Base-by-base conservation (phyloP, 306 rosid species). In the Dryas alaskensis region DNA sequence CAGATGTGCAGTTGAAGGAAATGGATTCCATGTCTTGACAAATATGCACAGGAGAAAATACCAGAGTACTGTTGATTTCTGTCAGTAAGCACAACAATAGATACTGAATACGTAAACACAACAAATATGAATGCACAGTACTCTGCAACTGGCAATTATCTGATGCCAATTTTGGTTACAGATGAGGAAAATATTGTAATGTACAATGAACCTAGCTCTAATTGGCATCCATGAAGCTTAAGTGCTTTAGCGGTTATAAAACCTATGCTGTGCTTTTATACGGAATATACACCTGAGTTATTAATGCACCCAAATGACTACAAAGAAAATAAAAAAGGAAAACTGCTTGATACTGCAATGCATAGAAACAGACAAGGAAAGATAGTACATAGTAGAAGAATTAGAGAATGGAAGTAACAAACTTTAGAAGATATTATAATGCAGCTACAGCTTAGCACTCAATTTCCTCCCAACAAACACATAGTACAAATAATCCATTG, bases 401-500 rank as follows among this genome's bases (percentile, higher is more conserved):
- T 4, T 8, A 5, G 39, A 25, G 31, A 22, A n/a, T 49, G 61
- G 55, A 44, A 40, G 22, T 61, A 44, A 67, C 17, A 31, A 12
- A 11, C 2, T 10, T 25, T 25, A 58, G 40, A 25, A 25, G 63
- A 27, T 25, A 4, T 4, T 14, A 40, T 58, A 25, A 60, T 27
- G n/a, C 65, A 60, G 43, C 44, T 31, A 3, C 3, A 3, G 4
- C 37, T 31, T 11, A 54, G 55, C 55, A 14, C 22, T 16, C 40
- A 31, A 27, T 31, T 31, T 31, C 37, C 63, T 17, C 63, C 63
- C 14, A 58, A 4, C 8, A 74, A 75, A 73, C 61, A 77, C 17
- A 17, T 4, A 47, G 39, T 54, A 14, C 17, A 53, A 67, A 17
- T 64, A 62, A 85, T 73, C 57, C 40, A 73, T 42, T 68, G 12